Percentiles rank a stretch among this genome's conserved stretches.
Evolutionary conservation across 2,329 filamentous ascomycete species (phyloP).

Genomic region (Sporothrix pallida): DNA sequence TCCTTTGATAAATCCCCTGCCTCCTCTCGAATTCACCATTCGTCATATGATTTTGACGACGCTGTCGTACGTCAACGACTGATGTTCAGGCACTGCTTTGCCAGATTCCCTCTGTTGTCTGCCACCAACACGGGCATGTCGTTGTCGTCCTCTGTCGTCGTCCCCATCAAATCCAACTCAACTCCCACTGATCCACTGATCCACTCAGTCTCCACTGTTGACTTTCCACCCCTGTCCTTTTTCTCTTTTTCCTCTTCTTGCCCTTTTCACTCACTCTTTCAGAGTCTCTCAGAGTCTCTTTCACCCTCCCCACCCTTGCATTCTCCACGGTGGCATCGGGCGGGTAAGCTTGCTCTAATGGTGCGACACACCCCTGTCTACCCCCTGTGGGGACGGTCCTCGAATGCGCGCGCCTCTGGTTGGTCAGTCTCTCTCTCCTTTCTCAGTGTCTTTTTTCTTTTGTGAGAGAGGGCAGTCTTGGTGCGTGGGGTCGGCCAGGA

Average conservation of each 20-base stretch:
- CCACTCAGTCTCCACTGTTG: neutral
- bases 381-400: neutral
- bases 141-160: conserved; percentile 6
- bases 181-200: neutral
- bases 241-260: neutral
- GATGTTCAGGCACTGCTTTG: neutral
- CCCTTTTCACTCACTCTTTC: neutral
- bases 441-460: neutral
- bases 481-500: conserved; percentile 9
- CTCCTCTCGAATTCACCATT: neutral
- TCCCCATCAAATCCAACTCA: conserved; percentile 9
- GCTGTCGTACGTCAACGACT: neutral
- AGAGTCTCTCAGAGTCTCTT: neutral
- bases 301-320: neutral
- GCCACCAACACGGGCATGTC: too few relatives aligned
- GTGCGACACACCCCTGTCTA: conserved; percentile 34
- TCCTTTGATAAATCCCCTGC: neutral
- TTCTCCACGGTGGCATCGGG: conserved; percentile 29
- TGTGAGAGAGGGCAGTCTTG: neutral
- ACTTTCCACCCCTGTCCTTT: too few relatives aligned
- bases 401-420: conserved; percentile 16
- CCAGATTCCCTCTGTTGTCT: neutral
- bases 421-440: neutral
- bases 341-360: conserved; percentile 28
- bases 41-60: neutral